Evolutionary conservation across 2,329 filamentous ascomycete genomes (phyloP), one percentile per base, ranked within the genome.

Genomic region (Fusarium sp.): DNA sequence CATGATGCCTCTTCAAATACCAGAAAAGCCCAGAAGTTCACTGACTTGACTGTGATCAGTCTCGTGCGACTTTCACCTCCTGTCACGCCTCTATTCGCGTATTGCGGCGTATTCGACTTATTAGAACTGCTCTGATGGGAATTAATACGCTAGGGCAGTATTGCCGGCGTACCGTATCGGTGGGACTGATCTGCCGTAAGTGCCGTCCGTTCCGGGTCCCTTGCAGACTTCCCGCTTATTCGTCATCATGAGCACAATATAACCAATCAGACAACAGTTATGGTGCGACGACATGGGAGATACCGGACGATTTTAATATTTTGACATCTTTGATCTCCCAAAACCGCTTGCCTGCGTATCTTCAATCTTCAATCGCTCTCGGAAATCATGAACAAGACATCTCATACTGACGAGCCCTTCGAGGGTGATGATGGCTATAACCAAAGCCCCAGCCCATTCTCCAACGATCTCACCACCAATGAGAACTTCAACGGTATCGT

Each of bases 311-410:
- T 37, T 12, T 11, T n/a, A 11, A n/a, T 37, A n/a, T n/a, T n/a
- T 37, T 3, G 34, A n/a, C 18, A 11, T 37, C 10, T 7, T 37
- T 4, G 10, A 37, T 37, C 5, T 37, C 18, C 5, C 34, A n/a
- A 12, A 7, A 7, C n/a, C 18, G 4, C 34, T n/a, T n/a, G 34
- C 2, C 5, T 37, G 10, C 18, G 18, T 3, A 37, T 37, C 16
- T 37, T n/a, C 5, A 37, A n/a, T 37, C 18, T 37, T n/a, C 18
- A n/a, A 12, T 18, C 18, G 5, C 34, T n/a, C 18, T 7, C 34
- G 10, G 10, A 30, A 16, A 48, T 11, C 18, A 71, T 71, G 68
- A 69, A 69, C 37, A 59, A 59, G 30, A 71, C 66, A n/a, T 71
- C 68, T 6, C 56, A 58, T 8, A 69, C 66, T 5, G 68, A 71